These are phyloP conservation scores for Xylaria castorea DNA, from an alignment of 495 filamentous ascomycete species.

Conservation along the genomic window DNA sequence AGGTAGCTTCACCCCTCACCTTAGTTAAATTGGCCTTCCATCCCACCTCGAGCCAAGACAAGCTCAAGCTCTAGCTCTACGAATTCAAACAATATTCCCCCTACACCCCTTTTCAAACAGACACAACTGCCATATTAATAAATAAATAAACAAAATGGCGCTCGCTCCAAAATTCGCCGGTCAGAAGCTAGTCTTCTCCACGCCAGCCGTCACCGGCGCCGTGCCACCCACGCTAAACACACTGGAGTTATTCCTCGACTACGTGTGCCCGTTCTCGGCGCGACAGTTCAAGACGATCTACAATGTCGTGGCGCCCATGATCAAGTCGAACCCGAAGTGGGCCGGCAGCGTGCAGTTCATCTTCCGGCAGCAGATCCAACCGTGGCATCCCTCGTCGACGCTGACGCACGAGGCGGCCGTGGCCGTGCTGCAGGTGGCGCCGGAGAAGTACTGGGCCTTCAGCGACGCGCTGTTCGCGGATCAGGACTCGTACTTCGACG, in stretches of 20 bases:
- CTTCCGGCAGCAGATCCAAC: slow-evolving; percentile 91
- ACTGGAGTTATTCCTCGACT: slow-evolving; percentile 83
- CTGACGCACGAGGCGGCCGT: slow-evolving; percentile 85
- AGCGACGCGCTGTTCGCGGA: slow-evolving; percentile 72
- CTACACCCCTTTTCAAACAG: not conserved
- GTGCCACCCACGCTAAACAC: slow-evolving; percentile 66
- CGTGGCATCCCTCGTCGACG: slow-evolving; percentile 93
- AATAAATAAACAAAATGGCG: slow-evolving; percentile 60
- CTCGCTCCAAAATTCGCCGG: slow-evolving; percentile 79
- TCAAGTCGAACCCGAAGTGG: slow-evolving; percentile 60
- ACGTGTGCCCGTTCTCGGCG: slow-evolving; percentile 74
- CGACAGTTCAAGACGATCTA: slow-evolving; percentile 77
- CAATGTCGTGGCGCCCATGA: slow-evolving; percentile 60
- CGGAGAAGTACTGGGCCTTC: slow-evolving; percentile 79
- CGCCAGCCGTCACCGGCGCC: slow-evolving; percentile 40
- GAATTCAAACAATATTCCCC: not conserved
- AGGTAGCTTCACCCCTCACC: not conserved
- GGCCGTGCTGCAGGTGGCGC: slow-evolving; percentile 72
- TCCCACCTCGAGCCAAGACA: not conserved
- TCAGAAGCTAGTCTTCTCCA: slow-evolving; percentile 61
- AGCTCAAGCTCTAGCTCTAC: slow-evolving; percentile 1
- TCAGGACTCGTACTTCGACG: slow-evolving; percentile 80
- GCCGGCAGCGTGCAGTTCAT: slow-evolving; percentile 69
- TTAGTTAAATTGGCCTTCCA: not conserved
- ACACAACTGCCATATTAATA: not conserved